A percentile compares a stretch with the other conserved stretches of the same genome.
Evolutionary conservation across 495 filamentous ascomycete genomes (phyloP).

Genomic region (Talaromyces ruber): DNA sequence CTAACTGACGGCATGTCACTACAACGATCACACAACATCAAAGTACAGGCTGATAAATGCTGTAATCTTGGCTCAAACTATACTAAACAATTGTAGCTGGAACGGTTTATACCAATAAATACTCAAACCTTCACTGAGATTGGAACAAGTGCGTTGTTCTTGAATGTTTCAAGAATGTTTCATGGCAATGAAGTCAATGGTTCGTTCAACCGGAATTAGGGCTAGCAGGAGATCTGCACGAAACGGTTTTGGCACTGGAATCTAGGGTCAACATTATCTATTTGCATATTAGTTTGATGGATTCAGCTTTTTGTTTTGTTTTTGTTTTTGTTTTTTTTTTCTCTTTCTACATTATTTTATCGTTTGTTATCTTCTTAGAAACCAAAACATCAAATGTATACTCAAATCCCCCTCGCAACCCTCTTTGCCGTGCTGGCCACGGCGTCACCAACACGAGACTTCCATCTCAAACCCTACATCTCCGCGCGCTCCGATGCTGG

Average conservation of each 20-base stretch:
- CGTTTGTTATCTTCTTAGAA: too few species aligned
- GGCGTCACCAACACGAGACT: slow-evolving; percentile 5
- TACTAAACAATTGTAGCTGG: background rate
- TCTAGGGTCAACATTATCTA: background rate
- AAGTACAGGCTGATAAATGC: background rate
- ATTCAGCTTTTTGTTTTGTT: background rate
- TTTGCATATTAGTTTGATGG: background rate
- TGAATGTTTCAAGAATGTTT: background rate
- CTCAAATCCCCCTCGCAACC: slow-evolving; percentile 3
- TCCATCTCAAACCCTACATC: slow-evolving; percentile 9
- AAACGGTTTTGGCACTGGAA: background rate
- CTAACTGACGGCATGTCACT: background rate
- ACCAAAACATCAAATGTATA: background rate
- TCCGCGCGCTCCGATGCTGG: background rate
- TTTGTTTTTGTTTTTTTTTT: background rate
- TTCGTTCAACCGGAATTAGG: background rate
- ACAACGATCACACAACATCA: background rate
- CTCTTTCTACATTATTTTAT: slow-evolving; percentile 1
- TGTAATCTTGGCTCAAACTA: background rate
- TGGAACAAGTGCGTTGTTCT: background rate
- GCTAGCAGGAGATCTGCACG: background rate
- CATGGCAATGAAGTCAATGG: background rate
- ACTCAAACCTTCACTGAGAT: background rate
- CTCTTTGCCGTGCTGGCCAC: slow-evolving; percentile 13
- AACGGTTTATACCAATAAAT: background rate